Evolutionary conservation across 352 stramenopile genomes (phyloP).

Genomic region (Pythium sukuiense): DNA sequence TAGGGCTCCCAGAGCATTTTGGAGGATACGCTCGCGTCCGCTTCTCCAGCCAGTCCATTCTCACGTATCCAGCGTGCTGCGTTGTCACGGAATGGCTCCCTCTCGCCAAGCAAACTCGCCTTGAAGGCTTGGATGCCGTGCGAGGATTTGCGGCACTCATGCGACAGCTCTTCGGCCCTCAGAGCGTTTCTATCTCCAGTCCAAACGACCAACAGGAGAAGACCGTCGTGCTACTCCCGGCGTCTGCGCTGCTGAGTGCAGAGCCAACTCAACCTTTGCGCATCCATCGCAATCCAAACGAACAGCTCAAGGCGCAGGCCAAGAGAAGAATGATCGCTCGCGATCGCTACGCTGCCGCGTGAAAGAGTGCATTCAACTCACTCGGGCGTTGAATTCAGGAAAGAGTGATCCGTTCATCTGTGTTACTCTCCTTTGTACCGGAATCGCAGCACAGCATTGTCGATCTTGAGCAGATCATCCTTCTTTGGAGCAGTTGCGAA

Average conservation of each 20-base stretch:
- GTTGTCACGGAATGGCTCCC: conserved; percentile 35
- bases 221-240: conserved; percentile 25
- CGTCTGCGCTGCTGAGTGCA: conserved; percentile 21
- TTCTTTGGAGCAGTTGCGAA: conserved; percentile 34
- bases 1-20: conserved; percentile 35
- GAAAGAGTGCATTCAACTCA: neutral
- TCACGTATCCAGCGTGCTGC: conserved; percentile 49
- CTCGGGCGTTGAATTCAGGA: neutral
- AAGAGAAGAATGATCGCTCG: conserved; percentile 28
- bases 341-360: conserved; percentile 7
- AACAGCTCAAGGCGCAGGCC: neutral
- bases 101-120: conserved; percentile 38
- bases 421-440: conserved; percentile 19
- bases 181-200: conserved; percentile 18
- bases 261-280: neutral
- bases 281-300: neutral
- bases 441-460: conserved; percentile 65
- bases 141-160: conserved; percentile 30
- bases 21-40: conserved; percentile 41
- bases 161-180: conserved; percentile 32
- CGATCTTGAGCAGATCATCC: conserved; percentile 53
- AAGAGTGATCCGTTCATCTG: neutral
- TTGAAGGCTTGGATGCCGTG: conserved; percentile 33
- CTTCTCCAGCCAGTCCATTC: conserved; percentile 31
- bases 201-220: conserved; percentile 22